Conservation (phyloP, 1,139 yeast genomes). For the Suhomyces panamericanus region DNA sequence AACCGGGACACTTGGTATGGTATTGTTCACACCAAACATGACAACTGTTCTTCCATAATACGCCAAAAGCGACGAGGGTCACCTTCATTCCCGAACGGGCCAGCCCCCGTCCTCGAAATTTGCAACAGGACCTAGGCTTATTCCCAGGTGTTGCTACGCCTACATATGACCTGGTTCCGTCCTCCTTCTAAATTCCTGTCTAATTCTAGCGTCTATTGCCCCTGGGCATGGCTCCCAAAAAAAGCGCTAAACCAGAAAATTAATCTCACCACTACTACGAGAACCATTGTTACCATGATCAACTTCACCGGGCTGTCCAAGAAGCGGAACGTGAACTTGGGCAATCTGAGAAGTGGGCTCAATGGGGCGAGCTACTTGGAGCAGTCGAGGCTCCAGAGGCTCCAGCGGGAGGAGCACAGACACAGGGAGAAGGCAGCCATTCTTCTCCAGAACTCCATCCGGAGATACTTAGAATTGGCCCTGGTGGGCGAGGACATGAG, state of each 20-base stretch:
- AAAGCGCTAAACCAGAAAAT: slow-evolving; percentile 3
- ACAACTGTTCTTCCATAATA: neutral
- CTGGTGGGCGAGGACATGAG: slow-evolving; percentile 14
- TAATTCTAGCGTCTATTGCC: neutral
- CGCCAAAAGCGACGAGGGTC: too few relatives aligned
- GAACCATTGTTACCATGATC: slow-evolving; percentile 28
- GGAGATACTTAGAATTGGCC: slow-evolving; percentile 36
- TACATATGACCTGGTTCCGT: too few relatives aligned
- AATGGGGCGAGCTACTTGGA: slow-evolving; percentile 44
- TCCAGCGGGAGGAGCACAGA: slow-evolving; percentile 59
- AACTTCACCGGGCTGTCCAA: slow-evolving; percentile 68
- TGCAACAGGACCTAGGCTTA: too few relatives aligned
- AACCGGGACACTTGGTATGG: too few relatives aligned
- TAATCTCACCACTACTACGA: slow-evolving; percentile 1
- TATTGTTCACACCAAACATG: neutral
- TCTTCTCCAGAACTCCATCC: slow-evolving; percentile 49
- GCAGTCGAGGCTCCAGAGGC: slow-evolving; percentile 66
- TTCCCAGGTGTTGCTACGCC: too few relatives aligned
- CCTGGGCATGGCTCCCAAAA: slow-evolving; percentile 1
- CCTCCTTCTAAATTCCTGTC: too few relatives aligned
- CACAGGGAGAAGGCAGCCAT: slow-evolving; percentile 49
- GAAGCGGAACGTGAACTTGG: slow-evolving; percentile 72
- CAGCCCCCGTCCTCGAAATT: too few relatives aligned
- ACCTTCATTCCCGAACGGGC: too few relatives aligned
- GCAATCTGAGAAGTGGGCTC: slow-evolving; percentile 45